Percentiles rank a stretch among this genome's conserved stretches.
phyloP scores from a whole-genome alignment of 2,329 filamentous ascomycete species.

The Daldinia sp. region DNA sequence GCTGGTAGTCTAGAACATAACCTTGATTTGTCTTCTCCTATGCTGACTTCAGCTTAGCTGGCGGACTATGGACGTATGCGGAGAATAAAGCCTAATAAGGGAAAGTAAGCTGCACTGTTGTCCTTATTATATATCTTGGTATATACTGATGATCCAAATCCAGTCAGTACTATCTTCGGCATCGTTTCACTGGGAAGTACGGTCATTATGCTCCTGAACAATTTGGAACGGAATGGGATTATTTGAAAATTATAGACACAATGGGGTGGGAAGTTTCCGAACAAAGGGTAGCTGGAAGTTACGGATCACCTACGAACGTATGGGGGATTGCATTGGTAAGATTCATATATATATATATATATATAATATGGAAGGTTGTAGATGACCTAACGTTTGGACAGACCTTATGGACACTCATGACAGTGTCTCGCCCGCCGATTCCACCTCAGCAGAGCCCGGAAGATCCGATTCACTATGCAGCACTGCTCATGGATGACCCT shows the following conservation, averaged over 20 bases:
- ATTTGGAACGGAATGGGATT: constrained; percentile 45
- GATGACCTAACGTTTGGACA: constrained; percentile 22
- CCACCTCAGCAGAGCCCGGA: constrained; percentile 27
- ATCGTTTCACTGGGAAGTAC: constrained; percentile 17
- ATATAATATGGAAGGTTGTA: background rate
- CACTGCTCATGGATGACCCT: constrained; percentile 19
- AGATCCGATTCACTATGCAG: constrained; percentile 27
- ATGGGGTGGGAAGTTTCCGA: constrained; percentile 34
- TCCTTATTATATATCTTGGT: background rate
- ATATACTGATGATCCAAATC: constrained; percentile 3
- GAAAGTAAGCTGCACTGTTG: constrained; percentile 26
- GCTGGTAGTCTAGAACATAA: background rate
- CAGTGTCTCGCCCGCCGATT: constrained; percentile 9
- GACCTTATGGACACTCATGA: constrained; percentile 45
- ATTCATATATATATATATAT: too few relatives aligned
- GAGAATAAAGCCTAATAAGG: constrained; percentile 38
- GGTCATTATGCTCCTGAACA: constrained; percentile 44
- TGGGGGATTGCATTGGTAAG: constrained; percentile 43
- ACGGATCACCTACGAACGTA: constrained; percentile 41
- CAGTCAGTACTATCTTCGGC: constrained; percentile 29
- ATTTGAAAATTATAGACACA: background rate
- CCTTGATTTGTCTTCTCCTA: background rate
- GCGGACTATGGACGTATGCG: constrained; percentile 37
- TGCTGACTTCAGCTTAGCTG: constrained; percentile 28
- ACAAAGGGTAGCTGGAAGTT: constrained; percentile 40